Conservation (phyloP, 805 yeast genomes). For the Spathaspora passalidarum region DNA sequence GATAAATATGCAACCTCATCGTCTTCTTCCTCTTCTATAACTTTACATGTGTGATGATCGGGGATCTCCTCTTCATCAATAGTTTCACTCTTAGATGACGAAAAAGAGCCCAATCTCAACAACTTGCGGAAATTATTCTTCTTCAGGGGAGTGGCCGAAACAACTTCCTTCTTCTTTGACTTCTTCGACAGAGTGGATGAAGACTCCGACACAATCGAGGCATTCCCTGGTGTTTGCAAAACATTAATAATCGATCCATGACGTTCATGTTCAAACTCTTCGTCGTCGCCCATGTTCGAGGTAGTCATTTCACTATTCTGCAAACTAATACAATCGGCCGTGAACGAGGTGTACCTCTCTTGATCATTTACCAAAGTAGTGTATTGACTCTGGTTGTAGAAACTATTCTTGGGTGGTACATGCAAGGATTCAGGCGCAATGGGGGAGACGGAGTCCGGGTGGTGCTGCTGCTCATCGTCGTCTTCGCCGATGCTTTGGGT, state of each 20-base stretch:
- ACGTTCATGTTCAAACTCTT: no score
- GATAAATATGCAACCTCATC: slow-evolving; percentile 16
- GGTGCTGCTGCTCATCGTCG: no score
- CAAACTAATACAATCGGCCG: slow-evolving; percentile 35
- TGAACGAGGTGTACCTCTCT: slow-evolving; percentile 27
- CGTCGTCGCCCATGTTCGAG: slow-evolving; percentile 2
- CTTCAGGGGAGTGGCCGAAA: neutral
- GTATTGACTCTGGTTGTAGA: neutral
- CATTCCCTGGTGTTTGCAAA: neutral
- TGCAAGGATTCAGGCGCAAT: neutral
- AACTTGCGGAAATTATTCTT: slow-evolving; percentile 7
- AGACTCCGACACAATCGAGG: neutral
- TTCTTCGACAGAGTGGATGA: neutral
- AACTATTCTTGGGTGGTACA: neutral
- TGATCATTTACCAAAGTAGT: slow-evolving; percentile 8
- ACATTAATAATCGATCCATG: neutral
- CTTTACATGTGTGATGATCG: neutral
- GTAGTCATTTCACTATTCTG: slow-evolving; percentile 38
- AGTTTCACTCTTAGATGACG: neutral
- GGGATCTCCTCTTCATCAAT: slow-evolving; percentile 1
- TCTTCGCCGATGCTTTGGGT: no score
- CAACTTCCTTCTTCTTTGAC: slow-evolving; percentile 1
- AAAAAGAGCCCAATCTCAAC: slow-evolving; percentile 9
- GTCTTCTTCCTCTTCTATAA: slow-evolving; percentile 3
- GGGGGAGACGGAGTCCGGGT: no score